A percentile compares a stretch with the other conserved stretches of the same genome.
These are phyloP conservation scores for Byssoonygena ceratinophila DNA, from an alignment of 2,329 filamentous ascomycete genomes.

Conservation along the genomic window DNA sequence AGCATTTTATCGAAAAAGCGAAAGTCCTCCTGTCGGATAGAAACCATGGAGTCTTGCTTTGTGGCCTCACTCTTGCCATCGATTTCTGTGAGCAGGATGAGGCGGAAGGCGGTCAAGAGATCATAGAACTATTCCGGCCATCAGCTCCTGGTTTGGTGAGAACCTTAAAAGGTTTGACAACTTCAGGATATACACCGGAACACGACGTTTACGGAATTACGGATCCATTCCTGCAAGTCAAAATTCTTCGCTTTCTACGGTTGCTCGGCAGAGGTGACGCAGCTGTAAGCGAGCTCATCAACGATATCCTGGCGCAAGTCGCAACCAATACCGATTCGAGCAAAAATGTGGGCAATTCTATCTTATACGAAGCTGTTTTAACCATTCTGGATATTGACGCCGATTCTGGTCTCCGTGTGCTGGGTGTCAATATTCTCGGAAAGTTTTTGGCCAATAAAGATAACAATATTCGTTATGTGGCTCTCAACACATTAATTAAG, in stretches of 20 bases:
- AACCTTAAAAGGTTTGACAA: slow-evolving; percentile 81
- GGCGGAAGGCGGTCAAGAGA: slow-evolving; percentile 77
- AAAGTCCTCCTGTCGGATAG: slow-evolving; percentile 78
- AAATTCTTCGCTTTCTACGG: slow-evolving; percentile 76
- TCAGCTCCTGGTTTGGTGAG: slow-evolving; percentile 78
- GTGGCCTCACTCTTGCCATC: slow-evolving; percentile 78
- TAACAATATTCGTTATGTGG: slow-evolving; percentile 98
- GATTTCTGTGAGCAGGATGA: slow-evolving; percentile 94
- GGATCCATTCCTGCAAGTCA: slow-evolving; percentile 95
- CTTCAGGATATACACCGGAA: slow-evolving; percentile 92
- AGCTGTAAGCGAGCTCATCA: slow-evolving; percentile 89
- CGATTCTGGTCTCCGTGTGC: slow-evolving; percentile 82
- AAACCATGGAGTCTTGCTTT: slow-evolving; percentile 91
- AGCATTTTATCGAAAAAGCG: slow-evolving; percentile 93
- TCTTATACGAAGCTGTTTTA: slow-evolving; percentile 90
- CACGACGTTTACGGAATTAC: slow-evolving; percentile 98
- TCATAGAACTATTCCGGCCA: slow-evolving; percentile 82
- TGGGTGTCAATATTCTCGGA: slow-evolving; percentile 95
- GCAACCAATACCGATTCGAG: slow-evolving; percentile 96
- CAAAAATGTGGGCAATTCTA: slow-evolving; percentile 97
- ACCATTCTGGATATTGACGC: slow-evolving; percentile 98
- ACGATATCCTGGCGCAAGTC: slow-evolving; percentile 94
- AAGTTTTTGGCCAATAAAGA: slow-evolving; percentile 98
- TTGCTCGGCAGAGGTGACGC: slow-evolving; percentile 78
- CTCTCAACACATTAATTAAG: slow-evolving; percentile 92